A percentile compares a stretch with the other conserved stretches of the same genome.
Conservation (phyloP, 495 filamentous ascomycete genomes). For the Delitschia confertaspora region DNA sequence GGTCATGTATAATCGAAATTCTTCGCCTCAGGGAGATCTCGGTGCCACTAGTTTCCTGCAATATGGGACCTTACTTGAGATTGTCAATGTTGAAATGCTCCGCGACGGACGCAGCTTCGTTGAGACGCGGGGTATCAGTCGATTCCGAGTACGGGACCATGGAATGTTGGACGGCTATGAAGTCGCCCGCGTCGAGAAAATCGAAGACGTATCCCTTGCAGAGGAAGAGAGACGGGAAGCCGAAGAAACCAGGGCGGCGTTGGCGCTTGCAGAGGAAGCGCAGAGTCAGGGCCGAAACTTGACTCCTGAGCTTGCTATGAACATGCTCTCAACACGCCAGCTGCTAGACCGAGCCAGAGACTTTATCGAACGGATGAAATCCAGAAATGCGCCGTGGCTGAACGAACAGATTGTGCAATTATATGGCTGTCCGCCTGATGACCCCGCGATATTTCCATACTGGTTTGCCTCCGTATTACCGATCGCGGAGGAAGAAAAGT, state of each 20-base stretch:
- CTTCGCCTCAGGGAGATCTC: constrained; percentile 48
- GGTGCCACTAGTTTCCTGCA: constrained; percentile 55
- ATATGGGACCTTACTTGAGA: constrained; percentile 68
- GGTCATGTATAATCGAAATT: constrained; percentile 58
- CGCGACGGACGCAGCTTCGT: constrained; percentile 74
- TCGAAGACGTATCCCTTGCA: constrained; percentile 70
- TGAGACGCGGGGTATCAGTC: constrained; percentile 62
- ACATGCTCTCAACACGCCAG: constrained; percentile 58
- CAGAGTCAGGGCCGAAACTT: constrained; percentile 6
- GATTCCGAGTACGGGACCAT: constrained; percentile 61
- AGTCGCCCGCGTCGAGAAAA: constrained; percentile 59
- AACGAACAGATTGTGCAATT: constrained; percentile 56
- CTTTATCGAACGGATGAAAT: constrained; percentile 60
- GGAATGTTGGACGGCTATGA: constrained; percentile 65
- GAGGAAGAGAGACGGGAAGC: constrained; percentile 72
- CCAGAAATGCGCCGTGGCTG: constrained; percentile 61
- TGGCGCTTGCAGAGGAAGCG: neutral
- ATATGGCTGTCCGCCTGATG: constrained; percentile 68
- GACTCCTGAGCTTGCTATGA: constrained; percentile 38
- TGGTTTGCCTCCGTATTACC: constrained; percentile 84
- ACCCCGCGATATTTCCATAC: constrained; percentile 73
- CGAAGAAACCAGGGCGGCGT: constrained; percentile 42
- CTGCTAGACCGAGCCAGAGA: constrained; percentile 54
- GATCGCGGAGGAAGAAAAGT: constrained; percentile 68
- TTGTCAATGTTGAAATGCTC: constrained; percentile 61